These are phyloP conservation scores for Sclerotinia minor DNA, from an alignment of 2,329 filamentous ascomycete genomes.

Conservation along the genomic window DNA sequence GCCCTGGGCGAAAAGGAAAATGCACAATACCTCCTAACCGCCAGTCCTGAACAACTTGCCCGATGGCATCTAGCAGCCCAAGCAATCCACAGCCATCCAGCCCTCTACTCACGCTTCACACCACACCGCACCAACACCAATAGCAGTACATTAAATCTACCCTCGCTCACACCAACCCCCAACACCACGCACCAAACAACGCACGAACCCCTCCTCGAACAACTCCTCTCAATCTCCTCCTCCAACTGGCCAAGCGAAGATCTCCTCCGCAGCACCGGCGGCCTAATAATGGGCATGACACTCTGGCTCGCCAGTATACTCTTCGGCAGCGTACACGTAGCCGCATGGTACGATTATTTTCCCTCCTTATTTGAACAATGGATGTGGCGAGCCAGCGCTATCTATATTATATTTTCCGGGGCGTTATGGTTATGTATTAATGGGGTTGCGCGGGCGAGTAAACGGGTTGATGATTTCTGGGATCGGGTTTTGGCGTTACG, in stretches of 20 bases:
- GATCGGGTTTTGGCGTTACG: constrained; percentile 10
- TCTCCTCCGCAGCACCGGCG: constrained; percentile 26
- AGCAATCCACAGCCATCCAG: background rate
- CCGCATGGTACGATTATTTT: constrained; percentile 30
- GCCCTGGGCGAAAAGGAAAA: background rate
- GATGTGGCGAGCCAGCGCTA: constrained; percentile 25
- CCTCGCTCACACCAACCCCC: background rate
- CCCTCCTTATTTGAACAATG: constrained; percentile 18
- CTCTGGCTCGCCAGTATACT: constrained; percentile 26
- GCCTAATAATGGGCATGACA: constrained; percentile 26
- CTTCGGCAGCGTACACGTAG: constrained; percentile 27
- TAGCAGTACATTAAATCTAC: too few species aligned
- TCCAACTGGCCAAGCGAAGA: constrained; percentile 25
- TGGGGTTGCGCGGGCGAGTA: background rate
- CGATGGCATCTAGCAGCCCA: constrained; percentile 15
- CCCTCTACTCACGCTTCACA: background rate
- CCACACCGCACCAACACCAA: too few species aligned
- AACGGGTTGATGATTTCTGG: constrained; percentile 14
- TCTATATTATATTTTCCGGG: constrained; percentile 25
- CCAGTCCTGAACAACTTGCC: constrained; percentile 3
- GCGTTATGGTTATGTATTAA: constrained; percentile 23
- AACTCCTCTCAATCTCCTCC: constrained; percentile 18
- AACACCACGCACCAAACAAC: background rate
- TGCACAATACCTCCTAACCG: background rate
- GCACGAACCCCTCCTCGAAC: constrained; percentile 1